Percentiles rank a stretch among this genome's conserved stretches.
These are phyloP conservation scores for Phytophthora hybrid DNA, from an alignment of 352 stramenopile species.

Conservation along the genomic window DNA sequence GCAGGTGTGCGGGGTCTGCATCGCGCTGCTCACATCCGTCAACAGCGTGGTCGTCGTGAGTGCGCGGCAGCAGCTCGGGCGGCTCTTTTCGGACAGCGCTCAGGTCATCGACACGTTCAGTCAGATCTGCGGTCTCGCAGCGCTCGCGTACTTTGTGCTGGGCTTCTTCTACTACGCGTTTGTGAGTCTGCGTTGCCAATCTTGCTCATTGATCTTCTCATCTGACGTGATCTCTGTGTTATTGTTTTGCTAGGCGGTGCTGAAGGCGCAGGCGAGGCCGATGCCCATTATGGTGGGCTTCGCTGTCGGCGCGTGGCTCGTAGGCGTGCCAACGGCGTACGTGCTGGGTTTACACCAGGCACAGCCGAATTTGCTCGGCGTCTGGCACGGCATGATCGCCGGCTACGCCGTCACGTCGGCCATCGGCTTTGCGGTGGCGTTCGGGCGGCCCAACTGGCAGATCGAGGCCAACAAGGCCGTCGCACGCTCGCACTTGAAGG, in stretches of 20 bases:
- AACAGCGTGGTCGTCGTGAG: conserved; percentile 61
- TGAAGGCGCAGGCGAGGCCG: conserved; percentile 70
- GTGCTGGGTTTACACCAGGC: conserved; percentile 59
- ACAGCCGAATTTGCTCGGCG: conserved; percentile 55
- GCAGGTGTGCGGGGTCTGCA: conserved; percentile 57
- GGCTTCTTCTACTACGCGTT: conserved; percentile 88
- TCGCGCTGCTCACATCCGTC: conserved; percentile 50
- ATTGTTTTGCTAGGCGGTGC: conserved; percentile 52
- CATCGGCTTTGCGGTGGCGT: conserved; percentile 73
- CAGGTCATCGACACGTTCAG: conserved; percentile 70
- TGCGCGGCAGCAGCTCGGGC: conserved; percentile 55
- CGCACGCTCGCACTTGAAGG: conserved; percentile 57
- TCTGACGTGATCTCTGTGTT: conserved; percentile 4
- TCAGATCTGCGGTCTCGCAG: conserved; percentile 66
- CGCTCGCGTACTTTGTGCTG: conserved; percentile 73
- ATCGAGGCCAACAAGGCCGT: conserved; percentile 59
- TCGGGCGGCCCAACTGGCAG: conserved; percentile 70
- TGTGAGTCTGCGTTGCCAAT: conserved; percentile 36
- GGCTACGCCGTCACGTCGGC: conserved; percentile 81
- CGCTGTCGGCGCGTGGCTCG: conserved; percentile 69
- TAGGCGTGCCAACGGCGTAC: conserved; percentile 79
- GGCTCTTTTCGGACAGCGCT: conserved; percentile 75
- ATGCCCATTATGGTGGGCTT: conserved; percentile 70
- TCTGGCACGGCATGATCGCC: conserved; percentile 73
- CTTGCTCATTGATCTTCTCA: background rate